These are phyloP conservation scores for Epichloe elymi DNA, from an alignment of 2,329 filamentous ascomycete species.

Conservation along the genomic window DNA sequence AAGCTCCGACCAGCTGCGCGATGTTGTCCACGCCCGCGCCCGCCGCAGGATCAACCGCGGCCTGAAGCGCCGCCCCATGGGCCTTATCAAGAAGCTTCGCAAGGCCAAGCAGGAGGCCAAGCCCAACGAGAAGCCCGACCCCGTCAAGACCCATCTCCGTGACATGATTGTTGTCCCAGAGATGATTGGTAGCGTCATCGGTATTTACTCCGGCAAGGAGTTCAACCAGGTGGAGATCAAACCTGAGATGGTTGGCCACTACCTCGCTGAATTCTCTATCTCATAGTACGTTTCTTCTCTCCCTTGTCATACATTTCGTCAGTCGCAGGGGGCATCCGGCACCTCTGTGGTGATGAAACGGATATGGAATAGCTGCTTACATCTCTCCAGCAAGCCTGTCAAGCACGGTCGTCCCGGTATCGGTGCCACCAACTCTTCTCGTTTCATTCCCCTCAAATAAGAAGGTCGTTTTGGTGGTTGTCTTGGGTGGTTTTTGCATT, in stretches of 20 bases:
- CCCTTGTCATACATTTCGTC: too few species aligned
- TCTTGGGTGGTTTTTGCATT: slow-evolving; percentile 43
- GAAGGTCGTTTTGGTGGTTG: slow-evolving; percentile 36
- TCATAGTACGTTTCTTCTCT: slow-evolving; percentile 66
- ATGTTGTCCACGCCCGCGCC: slow-evolving; percentile 98
- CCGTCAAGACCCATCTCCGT: slow-evolving; percentile 98
- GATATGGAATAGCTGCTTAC: slow-evolving; percentile 31
- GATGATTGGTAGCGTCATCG: slow-evolving; percentile 98
- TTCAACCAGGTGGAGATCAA: slow-evolving; percentile 99
- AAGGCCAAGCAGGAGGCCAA: slow-evolving; percentile 98
- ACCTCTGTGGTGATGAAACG: background rate
- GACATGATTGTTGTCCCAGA: slow-evolving; percentile 99
- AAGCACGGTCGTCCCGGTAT: slow-evolving; percentile 99
- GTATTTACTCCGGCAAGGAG: slow-evolving; percentile 99
- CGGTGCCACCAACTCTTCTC: slow-evolving; percentile 99
- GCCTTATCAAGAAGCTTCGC: slow-evolving; percentile 99
- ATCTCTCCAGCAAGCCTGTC: slow-evolving; percentile 73
- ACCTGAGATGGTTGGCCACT: slow-evolving; percentile 99
- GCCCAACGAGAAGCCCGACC: slow-evolving; percentile 99
- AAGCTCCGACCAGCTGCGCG: slow-evolving; percentile 93
- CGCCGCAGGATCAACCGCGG: slow-evolving; percentile 99
- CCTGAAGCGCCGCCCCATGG: slow-evolving; percentile 99
- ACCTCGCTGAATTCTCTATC: slow-evolving; percentile 98
- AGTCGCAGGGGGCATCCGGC: too few species aligned
- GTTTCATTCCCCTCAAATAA: slow-evolving; percentile 99